Conservation (phyloP, 2,329 filamentous ascomycete genomes). For the Gyromitra esculenta region DNA sequence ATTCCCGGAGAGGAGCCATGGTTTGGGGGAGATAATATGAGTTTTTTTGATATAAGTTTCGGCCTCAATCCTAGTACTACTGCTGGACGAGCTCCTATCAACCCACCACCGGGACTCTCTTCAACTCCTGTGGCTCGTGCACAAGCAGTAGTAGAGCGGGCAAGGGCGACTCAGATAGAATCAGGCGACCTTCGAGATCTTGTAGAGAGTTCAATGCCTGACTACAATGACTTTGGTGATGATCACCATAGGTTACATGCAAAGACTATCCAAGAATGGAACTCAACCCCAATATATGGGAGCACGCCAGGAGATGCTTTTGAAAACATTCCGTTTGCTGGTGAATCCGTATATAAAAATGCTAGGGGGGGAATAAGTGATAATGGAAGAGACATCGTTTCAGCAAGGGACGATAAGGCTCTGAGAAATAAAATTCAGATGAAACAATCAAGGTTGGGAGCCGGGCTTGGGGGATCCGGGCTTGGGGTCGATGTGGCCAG, state of each 20-base stretch:
- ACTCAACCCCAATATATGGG: conserved; percentile 20
- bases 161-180: not conserved
- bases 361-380: not conserved
- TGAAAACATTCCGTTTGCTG: not conserved
- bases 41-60: conserved; percentile 50
- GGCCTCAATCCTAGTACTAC: conserved; percentile 9
- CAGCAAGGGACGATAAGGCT: not conserved
- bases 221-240: conserved; percentile 19
- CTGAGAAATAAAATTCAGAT: not conserved
- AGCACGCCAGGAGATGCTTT: not conserved
- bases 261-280: conserved; percentile 45
- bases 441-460: not conserved
- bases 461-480: not conserved
- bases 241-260: conserved; percentile 15
- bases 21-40: conserved; percentile 41
- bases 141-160: not conserved
- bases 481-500: not conserved
- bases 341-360: conserved; percentile 6
- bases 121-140: not conserved
- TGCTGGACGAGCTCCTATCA: conserved; percentile 15
- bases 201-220: conserved; percentile 40
- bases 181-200: conserved; percentile 30
- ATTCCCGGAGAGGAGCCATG: conserved; percentile 28
- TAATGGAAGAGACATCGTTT: not conserved
- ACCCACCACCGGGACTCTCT: conserved; percentile 23